Conservation (phyloP, 495 filamentous ascomycete genomes). For the Clohesyomyces aquaticus region DNA sequence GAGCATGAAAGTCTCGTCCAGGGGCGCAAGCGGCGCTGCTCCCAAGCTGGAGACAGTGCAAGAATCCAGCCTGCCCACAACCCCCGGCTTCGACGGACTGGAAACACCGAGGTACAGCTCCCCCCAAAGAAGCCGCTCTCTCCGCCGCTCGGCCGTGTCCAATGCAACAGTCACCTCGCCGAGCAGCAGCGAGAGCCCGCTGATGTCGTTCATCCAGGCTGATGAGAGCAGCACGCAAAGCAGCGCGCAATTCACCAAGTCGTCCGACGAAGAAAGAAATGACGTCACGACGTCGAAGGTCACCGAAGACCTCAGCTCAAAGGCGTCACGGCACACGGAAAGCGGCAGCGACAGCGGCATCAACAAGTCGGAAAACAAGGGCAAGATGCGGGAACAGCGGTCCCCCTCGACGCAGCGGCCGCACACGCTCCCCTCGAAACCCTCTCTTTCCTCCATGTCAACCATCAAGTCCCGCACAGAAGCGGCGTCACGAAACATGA, state of each 20-base stretch:
- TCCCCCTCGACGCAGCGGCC: slow-evolving; percentile 42
- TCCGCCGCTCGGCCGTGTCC: neutral
- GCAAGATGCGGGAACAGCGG: slow-evolving; percentile 34
- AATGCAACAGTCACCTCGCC: neutral
- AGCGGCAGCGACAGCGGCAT: slow-evolving; percentile 67
- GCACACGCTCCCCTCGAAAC: slow-evolving; percentile 38
- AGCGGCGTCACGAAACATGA: slow-evolving; percentile 87
- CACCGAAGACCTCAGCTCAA: slow-evolving; percentile 46
- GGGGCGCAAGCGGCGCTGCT: slow-evolving; percentile 66
- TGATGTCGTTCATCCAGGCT: neutral
- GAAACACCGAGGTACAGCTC: slow-evolving; percentile 30
- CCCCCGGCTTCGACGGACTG: slow-evolving; percentile 57
- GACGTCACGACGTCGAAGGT: slow-evolving; percentile 51
- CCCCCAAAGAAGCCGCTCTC: neutral
- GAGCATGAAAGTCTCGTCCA: slow-evolving; percentile 66
- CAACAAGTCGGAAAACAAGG: slow-evolving; percentile 48
- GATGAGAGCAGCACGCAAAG: slow-evolving; percentile 1
- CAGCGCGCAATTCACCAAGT: slow-evolving; percentile 28
- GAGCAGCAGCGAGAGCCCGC: neutral
- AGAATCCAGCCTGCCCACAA: slow-evolving; percentile 81
- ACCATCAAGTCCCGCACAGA: slow-evolving; percentile 63
- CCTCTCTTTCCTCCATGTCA: slow-evolving; percentile 46
- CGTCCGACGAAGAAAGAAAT: slow-evolving; percentile 48
- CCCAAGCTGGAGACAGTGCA: slow-evolving; percentile 89
- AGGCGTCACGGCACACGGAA: slow-evolving; percentile 47